A percentile compares a stretch with the other conserved stretches of the same genome.
Evolutionary conservation across 176 grass and related monocot genomes (phyloP).

Genomic region (Musa itinerans): DNA sequence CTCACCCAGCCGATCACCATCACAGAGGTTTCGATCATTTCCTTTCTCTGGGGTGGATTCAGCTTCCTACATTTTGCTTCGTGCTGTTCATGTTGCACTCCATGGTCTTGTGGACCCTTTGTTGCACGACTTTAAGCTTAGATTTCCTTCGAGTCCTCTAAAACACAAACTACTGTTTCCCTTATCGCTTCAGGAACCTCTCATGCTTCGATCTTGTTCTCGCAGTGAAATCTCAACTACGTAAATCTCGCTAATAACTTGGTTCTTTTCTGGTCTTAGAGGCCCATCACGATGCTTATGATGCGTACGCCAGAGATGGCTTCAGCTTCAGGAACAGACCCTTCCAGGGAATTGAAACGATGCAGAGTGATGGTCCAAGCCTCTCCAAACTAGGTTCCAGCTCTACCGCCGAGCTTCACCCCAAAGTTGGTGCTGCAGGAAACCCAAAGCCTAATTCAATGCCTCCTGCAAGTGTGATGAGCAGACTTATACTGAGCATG

Average conservation of each 20-base stretch:
- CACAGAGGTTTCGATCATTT: too few relatives aligned
- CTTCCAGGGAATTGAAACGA: not conserved
- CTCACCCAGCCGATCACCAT: too few relatives aligned
- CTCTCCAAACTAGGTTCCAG: constrained; percentile 1
- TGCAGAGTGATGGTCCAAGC: not conserved
- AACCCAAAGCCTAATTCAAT: not conserved
- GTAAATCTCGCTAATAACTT: not conserved
- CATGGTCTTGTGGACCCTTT: too few relatives aligned
- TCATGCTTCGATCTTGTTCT: not conserved
- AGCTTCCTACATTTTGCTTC: too few relatives aligned
- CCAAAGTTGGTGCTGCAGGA: not conserved
- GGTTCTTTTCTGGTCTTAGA: not conserved
- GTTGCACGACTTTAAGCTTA: too few relatives aligned
- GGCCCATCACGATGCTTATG: not conserved
- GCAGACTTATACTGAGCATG: constrained; percentile 16
- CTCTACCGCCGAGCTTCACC: not conserved
- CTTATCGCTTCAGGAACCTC: not conserved
- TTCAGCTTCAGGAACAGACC: not conserved
- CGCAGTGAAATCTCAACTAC: not conserved
- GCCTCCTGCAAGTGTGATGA: constrained; percentile 4
- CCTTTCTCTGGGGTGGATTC: too few relatives aligned
- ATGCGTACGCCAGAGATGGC: not conserved
- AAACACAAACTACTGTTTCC: too few relatives aligned
- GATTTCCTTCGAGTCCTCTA: too few relatives aligned
- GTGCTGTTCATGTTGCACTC: too few relatives aligned